Conservation (phyloP, 257 asterid genomes). For the Rhazya stricta region DNA sequence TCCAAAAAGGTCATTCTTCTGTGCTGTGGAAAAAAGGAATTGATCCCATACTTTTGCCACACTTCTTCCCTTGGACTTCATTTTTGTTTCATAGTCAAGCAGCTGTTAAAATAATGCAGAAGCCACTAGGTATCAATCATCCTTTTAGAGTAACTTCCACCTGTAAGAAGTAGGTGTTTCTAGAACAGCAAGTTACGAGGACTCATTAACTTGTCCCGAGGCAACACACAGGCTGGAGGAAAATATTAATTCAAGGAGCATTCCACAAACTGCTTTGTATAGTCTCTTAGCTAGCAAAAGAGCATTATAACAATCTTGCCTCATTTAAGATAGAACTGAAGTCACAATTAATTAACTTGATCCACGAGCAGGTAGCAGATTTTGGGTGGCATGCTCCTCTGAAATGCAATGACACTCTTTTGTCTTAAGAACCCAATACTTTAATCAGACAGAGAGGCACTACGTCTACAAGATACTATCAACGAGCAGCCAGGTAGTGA, state of each 20-base stretch:
- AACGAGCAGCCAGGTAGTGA: not conserved
- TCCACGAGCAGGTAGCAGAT: not conserved
- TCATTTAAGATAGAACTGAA: not conserved
- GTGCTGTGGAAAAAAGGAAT: too few species aligned
- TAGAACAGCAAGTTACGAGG: not conserved
- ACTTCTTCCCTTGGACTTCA: too few species aligned
- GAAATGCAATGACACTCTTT: not conserved
- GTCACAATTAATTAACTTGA: not conserved
- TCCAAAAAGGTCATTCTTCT: too few species aligned
- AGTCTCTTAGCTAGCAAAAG: not conserved
- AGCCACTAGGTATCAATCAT: too few species aligned
- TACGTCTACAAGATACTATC: not conserved
- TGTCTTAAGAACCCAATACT: not conserved
- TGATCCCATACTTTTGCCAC: too few species aligned
- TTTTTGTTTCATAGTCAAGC: too few species aligned
- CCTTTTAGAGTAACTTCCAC: too few species aligned
- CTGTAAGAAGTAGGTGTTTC: not conserved
- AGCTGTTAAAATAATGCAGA: too few species aligned
- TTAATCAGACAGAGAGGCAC: not conserved
- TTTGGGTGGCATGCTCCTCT: not conserved
- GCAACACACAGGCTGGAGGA: not conserved
- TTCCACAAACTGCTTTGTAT: not conserved
- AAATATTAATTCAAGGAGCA: not conserved
- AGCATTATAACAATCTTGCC: not conserved
- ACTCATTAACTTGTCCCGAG: not conserved